Conservation (phyloP, 768 basidiomycete species). For the Leccinum olivaceopallidum region DNA sequence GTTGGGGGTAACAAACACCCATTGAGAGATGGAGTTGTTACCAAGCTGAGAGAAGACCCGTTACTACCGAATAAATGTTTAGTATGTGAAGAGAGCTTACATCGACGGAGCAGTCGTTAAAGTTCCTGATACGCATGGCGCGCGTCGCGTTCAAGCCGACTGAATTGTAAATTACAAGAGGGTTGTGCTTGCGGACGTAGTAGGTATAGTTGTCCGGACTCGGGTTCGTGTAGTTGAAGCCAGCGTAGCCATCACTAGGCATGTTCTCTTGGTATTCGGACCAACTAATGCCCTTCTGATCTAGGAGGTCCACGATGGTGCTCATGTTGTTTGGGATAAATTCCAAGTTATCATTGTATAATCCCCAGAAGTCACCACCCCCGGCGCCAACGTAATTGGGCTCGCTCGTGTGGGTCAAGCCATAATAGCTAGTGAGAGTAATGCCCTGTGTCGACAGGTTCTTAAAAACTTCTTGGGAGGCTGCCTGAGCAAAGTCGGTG, state of each 20-base stretch:
- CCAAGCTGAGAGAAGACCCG: slow-evolving; percentile 23
- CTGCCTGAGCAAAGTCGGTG: slow-evolving; percentile 45
- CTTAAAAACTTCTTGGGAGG: slow-evolving; percentile 26
- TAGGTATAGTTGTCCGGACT: slow-evolving; percentile 40
- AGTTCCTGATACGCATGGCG: slow-evolving; percentile 49
- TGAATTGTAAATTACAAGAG: slow-evolving; percentile 50
- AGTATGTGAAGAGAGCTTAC: slow-evolving; percentile 23
- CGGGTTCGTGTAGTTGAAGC: slow-evolving; percentile 35
- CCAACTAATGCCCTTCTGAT: slow-evolving; percentile 59
- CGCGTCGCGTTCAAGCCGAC: slow-evolving; percentile 45
- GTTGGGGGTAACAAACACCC: slow-evolving; percentile 64
- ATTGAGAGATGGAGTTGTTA: slow-evolving; percentile 51
- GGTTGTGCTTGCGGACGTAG: slow-evolving; percentile 58
- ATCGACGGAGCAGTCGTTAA: slow-evolving; percentile 61
- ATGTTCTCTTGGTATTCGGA: slow-evolving; percentile 59
- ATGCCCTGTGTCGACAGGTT: slow-evolving; percentile 52
- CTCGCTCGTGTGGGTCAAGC: slow-evolving; percentile 56
- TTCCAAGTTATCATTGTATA: slow-evolving; percentile 41
- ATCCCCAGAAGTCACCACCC: slow-evolving; percentile 55
- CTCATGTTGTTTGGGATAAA: slow-evolving; percentile 48
- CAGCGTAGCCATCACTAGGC: slow-evolving; percentile 48
- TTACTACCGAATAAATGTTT: too few species aligned
- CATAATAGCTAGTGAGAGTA: slow-evolving; percentile 45
- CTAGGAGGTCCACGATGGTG: slow-evolving; percentile 58
- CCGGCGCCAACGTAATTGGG: slow-evolving; percentile 54